Evolutionary conservation across 805 yeast species (phyloP).

Genomic region (Candida incommunis): DNA sequence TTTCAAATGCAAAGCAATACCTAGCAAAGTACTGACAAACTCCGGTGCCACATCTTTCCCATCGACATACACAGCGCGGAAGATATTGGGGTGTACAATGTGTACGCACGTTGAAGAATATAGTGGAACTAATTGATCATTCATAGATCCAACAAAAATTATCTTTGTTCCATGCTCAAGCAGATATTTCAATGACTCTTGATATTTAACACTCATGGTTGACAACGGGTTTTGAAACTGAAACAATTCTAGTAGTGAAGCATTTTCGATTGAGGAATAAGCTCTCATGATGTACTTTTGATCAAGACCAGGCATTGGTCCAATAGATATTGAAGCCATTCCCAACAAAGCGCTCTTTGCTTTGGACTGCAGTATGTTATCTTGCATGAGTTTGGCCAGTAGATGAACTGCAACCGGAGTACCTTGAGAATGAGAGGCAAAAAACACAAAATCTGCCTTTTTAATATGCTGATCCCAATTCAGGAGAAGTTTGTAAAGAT

Average conservation of each 20-base stretch:
- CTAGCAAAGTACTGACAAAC: slow-evolving; percentile 62
- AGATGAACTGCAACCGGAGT: slow-evolving; percentile 79
- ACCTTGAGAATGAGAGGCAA: slow-evolving; percentile 95
- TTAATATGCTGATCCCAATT: slow-evolving; percentile 47
- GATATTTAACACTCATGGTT: slow-evolving; percentile 53
- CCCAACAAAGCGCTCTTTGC: slow-evolving; percentile 59
- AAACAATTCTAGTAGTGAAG: slow-evolving; percentile 72
- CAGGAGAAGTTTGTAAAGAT: slow-evolving; percentile 55
- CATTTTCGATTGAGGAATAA: slow-evolving; percentile 79
- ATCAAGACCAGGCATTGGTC: slow-evolving; percentile 87
- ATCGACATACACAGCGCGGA: slow-evolving; percentile 80
- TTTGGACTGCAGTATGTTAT: slow-evolving; percentile 26
- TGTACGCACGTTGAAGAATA: slow-evolving; percentile 79
- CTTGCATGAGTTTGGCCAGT: slow-evolving; percentile 51
- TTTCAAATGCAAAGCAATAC: slow-evolving; percentile 57
- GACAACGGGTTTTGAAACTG: slow-evolving; percentile 73
- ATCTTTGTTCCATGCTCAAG: slow-evolving; percentile 62
- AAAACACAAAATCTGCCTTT: slow-evolving; percentile 69
- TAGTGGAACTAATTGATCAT: slow-evolving; percentile 88
- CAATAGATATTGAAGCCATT: slow-evolving; percentile 93
- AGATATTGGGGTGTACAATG: slow-evolving; percentile 78
- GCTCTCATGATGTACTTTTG: slow-evolving; percentile 75
- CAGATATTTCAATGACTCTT: slow-evolving; percentile 50
- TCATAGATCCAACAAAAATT: slow-evolving; percentile 74
- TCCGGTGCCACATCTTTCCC: slow-evolving; percentile 64